These are phyloP conservation scores for Aspergillus cristatus DNA, from an alignment of 495 filamentous ascomycete species.

Conservation along the genomic window DNA sequence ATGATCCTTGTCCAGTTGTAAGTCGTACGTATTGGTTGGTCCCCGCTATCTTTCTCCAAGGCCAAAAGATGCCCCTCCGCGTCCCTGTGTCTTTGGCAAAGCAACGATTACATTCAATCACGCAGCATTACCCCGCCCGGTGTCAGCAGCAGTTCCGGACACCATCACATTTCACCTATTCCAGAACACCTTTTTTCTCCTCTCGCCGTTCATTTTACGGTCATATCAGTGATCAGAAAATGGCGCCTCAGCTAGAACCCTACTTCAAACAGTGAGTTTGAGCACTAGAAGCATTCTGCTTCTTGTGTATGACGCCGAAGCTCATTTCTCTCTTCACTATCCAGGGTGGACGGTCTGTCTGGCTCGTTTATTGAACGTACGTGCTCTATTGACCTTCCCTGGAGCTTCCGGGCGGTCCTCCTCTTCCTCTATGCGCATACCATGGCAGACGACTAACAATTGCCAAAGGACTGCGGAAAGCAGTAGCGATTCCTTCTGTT, in stretches of 20 bases:
- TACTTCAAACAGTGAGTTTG: constrained; percentile 67
- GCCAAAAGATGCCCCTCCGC: constrained; percentile 38
- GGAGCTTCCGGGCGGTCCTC: background rate
- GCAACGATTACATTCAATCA: constrained; percentile 4
- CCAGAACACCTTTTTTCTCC: constrained; percentile 6
- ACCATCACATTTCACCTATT: constrained; percentile 1
- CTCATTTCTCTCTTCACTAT: background rate
- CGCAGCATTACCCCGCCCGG: no score
- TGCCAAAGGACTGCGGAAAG: constrained; percentile 60
- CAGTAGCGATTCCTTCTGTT: constrained; percentile 92
- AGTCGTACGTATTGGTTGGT: no score
- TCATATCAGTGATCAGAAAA: constrained; percentile 46
- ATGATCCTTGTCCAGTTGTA: no score
- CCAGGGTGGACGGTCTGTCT: constrained; percentile 67
- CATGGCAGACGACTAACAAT: constrained; percentile 1
- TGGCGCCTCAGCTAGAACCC: constrained; percentile 75
- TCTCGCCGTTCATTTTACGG: constrained; percentile 34
- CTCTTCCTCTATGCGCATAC: no score
- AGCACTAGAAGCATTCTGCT: background rate
- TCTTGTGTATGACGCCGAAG: background rate
- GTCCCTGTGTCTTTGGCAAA: constrained; percentile 19
- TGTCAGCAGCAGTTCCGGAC: background rate
- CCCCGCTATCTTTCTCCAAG: no score
- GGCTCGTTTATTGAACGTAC: constrained; percentile 79
- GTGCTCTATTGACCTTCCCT: constrained; percentile 11